Conservation (phyloP, 768 basidiomycete species). For the Sporobolomyces pararoseus region DNA sequence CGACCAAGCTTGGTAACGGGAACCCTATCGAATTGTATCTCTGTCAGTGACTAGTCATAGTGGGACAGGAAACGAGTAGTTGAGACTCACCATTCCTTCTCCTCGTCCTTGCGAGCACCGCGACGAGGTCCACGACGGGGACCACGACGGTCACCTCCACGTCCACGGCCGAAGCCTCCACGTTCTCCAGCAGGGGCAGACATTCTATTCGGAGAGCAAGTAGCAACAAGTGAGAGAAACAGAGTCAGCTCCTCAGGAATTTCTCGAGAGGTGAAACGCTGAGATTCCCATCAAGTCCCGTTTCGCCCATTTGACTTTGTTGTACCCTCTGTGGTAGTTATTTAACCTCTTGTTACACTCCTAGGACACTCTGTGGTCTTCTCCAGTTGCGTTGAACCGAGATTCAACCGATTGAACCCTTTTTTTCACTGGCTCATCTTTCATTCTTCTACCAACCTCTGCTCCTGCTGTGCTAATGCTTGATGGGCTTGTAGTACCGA, state of each 20-base stretch:
- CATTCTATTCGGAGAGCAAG: constrained; percentile 11
- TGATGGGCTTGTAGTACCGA: too few species aligned
- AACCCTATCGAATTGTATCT: constrained; percentile 57
- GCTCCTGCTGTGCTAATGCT: too few species aligned
- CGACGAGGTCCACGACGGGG: constrained; percentile 79
- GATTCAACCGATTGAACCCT: background rate
- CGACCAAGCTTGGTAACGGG: constrained; percentile 99
- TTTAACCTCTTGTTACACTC: background rate
- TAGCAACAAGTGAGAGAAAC: background rate
- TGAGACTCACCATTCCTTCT: constrained; percentile 87
- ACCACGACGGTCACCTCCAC: constrained; percentile 56
- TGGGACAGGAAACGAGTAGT: background rate
- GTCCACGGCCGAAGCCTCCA: constrained; percentile 83
- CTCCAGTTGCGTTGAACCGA: too few species aligned
- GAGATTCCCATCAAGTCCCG: background rate
- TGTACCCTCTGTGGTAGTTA: background rate
- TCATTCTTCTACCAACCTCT: background rate
- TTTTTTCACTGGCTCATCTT: background rate
- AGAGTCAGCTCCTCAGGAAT: background rate
- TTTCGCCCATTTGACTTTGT: too few species aligned
- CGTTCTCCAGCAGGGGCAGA: constrained; percentile 70
- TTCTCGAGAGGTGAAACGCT: background rate
- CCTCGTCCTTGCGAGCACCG: constrained; percentile 97
- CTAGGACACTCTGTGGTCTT: background rate
- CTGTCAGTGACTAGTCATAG: background rate